Base-by-base conservation (phyloP, 192 early-diverging fungal genomes). In the Rhizoclosmatium globosum region DNA sequence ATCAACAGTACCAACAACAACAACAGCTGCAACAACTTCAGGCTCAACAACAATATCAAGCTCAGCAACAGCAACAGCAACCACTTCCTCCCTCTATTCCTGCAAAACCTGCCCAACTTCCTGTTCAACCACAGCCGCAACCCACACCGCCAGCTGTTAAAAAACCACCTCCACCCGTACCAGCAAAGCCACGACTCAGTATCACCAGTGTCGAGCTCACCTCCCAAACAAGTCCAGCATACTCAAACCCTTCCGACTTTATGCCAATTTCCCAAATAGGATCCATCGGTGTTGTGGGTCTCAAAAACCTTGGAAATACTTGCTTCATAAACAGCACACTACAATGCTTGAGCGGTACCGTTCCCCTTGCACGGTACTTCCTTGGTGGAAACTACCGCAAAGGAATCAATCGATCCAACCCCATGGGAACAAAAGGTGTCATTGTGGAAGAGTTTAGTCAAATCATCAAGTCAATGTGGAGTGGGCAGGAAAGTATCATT, bases 241-340 rank as follows among this genome's bases (percentile, higher is more conserved):
- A 64, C 46, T 71, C 79, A 13, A 69, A 81, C 45, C 65, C 62
- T 13, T 61, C 47, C 21, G 74, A 76, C 53, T 72, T 72, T 44
- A 68, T 80, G 9, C 41, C 79, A 21, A 23, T 65, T 46, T 78
- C 68, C n/a, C 46, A 74, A 41, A 53, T 81, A 2, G 81, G 81
- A 0, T 68, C 69, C n/a, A 81, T 83, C 67, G 84, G 88, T 6
- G 68, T 85, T 64, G 80, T 79, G 19, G 95, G 95, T 2, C 81
- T 96, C 70, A 87, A 86, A 69, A 96, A 96, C 76, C 77, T 96
- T 23, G 95, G 95, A 4, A 96, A 96, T 73, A 95, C 95, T 0
- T 96, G 95, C 81, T 96, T 92, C 77, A 96, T 96, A 94, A 95
- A 94, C 85, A 95, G 94, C 39, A 92, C 91, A 17, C 77, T 97